Conservation (phyloP, 2,329 filamentous ascomycete genomes). For the Colletotrichum eleusines region DNA sequence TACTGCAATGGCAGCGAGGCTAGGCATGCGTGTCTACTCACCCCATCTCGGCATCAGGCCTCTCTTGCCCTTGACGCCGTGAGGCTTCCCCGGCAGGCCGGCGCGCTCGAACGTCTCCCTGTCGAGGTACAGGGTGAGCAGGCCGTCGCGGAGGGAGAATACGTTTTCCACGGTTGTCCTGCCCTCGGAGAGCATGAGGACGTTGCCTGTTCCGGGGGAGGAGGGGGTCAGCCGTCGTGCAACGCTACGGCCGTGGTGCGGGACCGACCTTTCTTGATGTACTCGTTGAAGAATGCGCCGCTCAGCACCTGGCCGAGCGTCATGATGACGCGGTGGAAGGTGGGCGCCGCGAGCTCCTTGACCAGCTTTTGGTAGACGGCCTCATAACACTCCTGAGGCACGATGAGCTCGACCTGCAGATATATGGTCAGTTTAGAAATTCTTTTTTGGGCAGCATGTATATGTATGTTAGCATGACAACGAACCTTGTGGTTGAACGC, state of each 20-base stretch:
- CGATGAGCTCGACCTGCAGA: conserved; percentile 73
- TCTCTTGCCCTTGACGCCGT: conserved; percentile 68
- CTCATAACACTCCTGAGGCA: conserved; percentile 74
- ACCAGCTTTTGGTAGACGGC: conserved; percentile 66
- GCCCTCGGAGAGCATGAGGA: conserved; percentile 88
- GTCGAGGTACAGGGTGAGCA: conserved; percentile 81
- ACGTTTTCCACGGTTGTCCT: conserved; percentile 76
- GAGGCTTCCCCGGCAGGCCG: conserved; percentile 80
- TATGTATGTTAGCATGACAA: neutral
- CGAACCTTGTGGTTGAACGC: conserved; percentile 76
- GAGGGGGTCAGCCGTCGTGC: neutral
- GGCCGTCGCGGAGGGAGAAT: conserved; percentile 77
- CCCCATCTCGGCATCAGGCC: conserved; percentile 78
- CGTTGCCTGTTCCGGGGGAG: conserved; percentile 67
- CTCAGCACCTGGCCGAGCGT: conserved; percentile 78
- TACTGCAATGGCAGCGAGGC: neutral
- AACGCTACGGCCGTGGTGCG: neutral
- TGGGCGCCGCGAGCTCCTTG: conserved; percentile 50
- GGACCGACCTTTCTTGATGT: conserved; percentile 79
- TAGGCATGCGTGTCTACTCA: conserved; percentile 55
- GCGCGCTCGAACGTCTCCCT: conserved; percentile 85
- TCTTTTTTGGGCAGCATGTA: neutral
- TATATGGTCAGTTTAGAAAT: neutral
- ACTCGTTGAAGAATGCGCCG: conserved; percentile 82
- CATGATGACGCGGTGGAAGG: conserved; percentile 79